Evolutionary conservation across 2,329 filamentous ascomycete species (phyloP), one percentile per base, ranked within the genome.

Genomic region (Claviceps sp.): DNA sequence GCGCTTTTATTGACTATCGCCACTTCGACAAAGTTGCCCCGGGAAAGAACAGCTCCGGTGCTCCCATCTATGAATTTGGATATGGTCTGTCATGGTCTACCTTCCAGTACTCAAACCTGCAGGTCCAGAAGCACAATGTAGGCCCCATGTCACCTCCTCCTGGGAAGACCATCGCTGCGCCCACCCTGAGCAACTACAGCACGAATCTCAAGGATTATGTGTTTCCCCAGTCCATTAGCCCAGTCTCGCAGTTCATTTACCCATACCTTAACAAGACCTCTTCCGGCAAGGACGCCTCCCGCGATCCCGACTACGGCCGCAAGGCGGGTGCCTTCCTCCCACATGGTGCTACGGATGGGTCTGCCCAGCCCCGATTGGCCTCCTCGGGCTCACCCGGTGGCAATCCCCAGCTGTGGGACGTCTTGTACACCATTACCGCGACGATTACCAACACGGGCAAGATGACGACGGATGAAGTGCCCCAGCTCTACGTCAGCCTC

Each of bases 51-150:
- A 58, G 59, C 37, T 14, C 52, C 1, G 59, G 59, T 37, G 78
- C 79, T 1, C 86, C 87, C 1, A 78, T 86, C 56, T 93, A 83
- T 66, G 86, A 90, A 62, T 94, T 93, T 59, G 88, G 88, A 7
- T 86, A 78, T 60, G 88, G 88, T 52, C 71, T 94, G 13, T 86
- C 80, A 3, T 94, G 93, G 74, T 88, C 86, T 1, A 87, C 76
- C 2, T 91, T 94, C 62, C 66, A 78, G 50, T 88, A 88, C 70
- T 80, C 83, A n/a, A 72, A 86, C 63, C 68, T 93, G 37, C 65
- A 73, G 34, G 69, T 88, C 37, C 59, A 70, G 56, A 76, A 77
- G 58, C 66, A 68, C 47, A 59, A 70, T n/a, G 73, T 71, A 1
- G 64, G 64, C 20, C 61, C 71, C 0, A 87, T 86, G 69, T 60